Conservation (phyloP, 345 rosid genomes). For the Rubroshorea leprosula region DNA sequence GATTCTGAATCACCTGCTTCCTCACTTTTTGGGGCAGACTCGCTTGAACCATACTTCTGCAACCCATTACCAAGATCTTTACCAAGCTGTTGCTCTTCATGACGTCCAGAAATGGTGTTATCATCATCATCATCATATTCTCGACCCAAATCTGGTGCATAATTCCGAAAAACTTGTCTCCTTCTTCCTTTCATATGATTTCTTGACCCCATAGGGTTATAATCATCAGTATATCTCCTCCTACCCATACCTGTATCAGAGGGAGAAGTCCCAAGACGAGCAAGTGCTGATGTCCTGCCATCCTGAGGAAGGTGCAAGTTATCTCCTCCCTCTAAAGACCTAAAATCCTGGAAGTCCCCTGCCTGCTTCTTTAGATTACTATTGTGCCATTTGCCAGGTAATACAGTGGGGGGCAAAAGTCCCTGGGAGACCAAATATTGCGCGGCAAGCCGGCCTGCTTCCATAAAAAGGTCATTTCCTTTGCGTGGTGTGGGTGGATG, state of each 20-base stretch:
- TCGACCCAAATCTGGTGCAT: constrained; percentile 58
- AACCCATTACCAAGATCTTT: constrained; percentile 46
- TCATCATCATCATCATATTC: constrained; percentile 58
- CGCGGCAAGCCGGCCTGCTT: constrained; percentile 91
- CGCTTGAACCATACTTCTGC: constrained; percentile 45
- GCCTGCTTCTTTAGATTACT: constrained; percentile 55
- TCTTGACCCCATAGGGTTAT: constrained; percentile 43
- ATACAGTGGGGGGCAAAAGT: constrained; percentile 44
- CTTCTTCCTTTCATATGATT: constrained; percentile 58
- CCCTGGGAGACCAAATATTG: constrained; percentile 93
- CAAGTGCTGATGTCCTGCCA: constrained; percentile 41
- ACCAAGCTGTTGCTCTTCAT: constrained; percentile 51
- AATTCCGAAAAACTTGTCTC: constrained; percentile 43
- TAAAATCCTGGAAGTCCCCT: constrained; percentile 50
- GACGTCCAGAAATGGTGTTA: constrained; percentile 37
- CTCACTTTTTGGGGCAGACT: constrained; percentile 37
- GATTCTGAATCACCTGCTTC: constrained; percentile 51
- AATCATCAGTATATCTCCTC: constrained; percentile 62
- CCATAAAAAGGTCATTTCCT: constrained; percentile 54
- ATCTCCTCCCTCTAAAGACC: constrained; percentile 59
- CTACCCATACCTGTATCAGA: constrained; percentile 40
- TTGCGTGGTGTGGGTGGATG: constrained; percentile 54
- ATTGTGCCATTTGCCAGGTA: constrained; percentile 75
- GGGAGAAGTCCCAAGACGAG: constrained; percentile 43
- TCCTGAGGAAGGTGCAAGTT: constrained; percentile 33